A percentile compares a stretch with the other conserved stretches of the same genome.
Conservation (phyloP, 805 yeast species). For the Candida stauntonica region DNA sequence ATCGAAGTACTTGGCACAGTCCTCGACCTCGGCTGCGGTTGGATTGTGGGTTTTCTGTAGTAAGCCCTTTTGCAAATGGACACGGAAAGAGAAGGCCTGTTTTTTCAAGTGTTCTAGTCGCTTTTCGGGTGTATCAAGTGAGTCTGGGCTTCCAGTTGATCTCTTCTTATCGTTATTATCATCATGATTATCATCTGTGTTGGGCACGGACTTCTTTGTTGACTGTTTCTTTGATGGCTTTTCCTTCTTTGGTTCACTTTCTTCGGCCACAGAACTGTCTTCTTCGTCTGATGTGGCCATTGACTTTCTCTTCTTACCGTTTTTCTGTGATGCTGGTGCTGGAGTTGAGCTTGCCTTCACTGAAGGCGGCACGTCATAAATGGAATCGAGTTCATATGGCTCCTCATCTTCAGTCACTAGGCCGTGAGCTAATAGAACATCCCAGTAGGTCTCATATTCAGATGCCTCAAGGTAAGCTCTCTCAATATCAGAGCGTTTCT, state of each 20-base stretch:
- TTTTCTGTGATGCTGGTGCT: too few species aligned
- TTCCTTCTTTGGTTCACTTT: too few species aligned
- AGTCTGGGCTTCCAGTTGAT: too few species aligned
- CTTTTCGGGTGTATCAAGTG: too few species aligned
- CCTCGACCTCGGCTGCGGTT: conserved; percentile 34
- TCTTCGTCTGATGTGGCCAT: too few species aligned
- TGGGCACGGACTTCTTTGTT: too few species aligned
- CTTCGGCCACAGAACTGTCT: too few species aligned
- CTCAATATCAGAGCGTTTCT: background rate
- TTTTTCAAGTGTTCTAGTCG: conserved; percentile 6
- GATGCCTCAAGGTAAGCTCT: conserved; percentile 1
- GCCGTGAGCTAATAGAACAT: background rate
- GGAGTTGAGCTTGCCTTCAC: background rate
- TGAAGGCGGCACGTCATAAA: background rate
- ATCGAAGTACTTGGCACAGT: conserved; percentile 30
- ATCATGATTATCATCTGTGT: background rate
- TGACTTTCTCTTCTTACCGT: background rate
- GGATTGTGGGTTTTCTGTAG: conserved; percentile 40
- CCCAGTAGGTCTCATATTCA: conserved; percentile 3
- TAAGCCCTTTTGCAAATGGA: conserved; percentile 43
- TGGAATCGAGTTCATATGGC: background rate
- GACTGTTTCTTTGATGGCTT: too few species aligned
- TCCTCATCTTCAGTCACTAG: background rate
- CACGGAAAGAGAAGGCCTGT: conserved; percentile 32
- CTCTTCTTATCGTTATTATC: too few species aligned